These are phyloP conservation scores for Malassezia equina DNA, from an alignment of 1,284 basidiomycete genomes.

Conservation along the genomic window DNA sequence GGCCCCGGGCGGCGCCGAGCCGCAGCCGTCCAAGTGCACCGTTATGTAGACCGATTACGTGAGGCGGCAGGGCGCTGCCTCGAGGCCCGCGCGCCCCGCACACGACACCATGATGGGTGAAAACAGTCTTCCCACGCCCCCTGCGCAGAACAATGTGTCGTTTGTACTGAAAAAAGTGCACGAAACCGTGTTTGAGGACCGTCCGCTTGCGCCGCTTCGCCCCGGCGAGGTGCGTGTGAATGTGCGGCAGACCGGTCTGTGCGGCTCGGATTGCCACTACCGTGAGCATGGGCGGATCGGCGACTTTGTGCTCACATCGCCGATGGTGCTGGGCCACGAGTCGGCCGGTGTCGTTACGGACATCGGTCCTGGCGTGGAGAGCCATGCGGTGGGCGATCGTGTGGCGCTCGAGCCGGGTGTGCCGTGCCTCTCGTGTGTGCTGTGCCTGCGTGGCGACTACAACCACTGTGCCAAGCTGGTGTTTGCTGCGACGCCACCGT, in stretches of 20 bases:
- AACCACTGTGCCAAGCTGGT: conserved; percentile 57
- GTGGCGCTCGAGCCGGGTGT: conserved; percentile 78
- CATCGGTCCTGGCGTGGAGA: conserved; percentile 64
- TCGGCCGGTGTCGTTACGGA: conserved; percentile 53
- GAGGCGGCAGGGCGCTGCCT: background rate
- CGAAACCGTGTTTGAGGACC: conserved; percentile 64
- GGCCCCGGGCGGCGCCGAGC: conserved; percentile 32
- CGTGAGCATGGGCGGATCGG: conserved; percentile 48
- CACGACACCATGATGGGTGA: conserved; percentile 15
- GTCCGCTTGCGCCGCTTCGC: conserved; percentile 58
- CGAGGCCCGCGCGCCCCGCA: background rate
- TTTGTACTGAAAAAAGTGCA: conserved; percentile 67
- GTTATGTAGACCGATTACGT: conserved; percentile 36
- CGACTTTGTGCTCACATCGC: conserved; percentile 64
- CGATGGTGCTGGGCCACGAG: conserved; percentile 66
- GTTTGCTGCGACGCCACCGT: conserved; percentile 80
- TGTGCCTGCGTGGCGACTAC: conserved; percentile 44
- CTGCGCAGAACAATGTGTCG: conserved; percentile 56
- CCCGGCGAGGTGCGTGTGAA: conserved; percentile 74
- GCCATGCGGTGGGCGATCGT: conserved; percentile 69
- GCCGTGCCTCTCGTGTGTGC: conserved; percentile 60
- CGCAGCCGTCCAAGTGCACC: conserved; percentile 38
- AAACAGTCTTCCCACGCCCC: conserved; percentile 33
- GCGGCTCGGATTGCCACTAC: conserved; percentile 56
- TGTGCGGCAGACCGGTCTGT: conserved; percentile 79